Evolutionary conservation across 441 rosid genomes (phyloP).

Genomic region (Isatis lusitanica): DNA sequence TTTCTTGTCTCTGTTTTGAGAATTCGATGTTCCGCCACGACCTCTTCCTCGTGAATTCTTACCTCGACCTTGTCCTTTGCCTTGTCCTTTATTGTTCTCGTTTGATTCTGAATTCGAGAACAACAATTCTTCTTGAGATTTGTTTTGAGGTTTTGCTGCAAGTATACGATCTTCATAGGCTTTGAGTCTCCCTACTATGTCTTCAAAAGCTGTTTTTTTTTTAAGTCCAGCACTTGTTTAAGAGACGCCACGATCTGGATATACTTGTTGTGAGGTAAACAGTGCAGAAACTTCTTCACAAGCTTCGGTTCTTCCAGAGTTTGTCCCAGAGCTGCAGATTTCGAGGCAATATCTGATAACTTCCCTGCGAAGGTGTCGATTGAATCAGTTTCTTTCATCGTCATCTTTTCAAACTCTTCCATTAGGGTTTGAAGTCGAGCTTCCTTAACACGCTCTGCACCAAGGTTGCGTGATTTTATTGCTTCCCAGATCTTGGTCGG

Average conservation of each 20-base stretch:
- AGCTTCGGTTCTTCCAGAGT: neutral
- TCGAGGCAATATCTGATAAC: neutral
- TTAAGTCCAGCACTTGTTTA: neutral
- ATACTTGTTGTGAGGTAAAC: neutral
- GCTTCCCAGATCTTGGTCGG: neutral
- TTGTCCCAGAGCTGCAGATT: neutral
- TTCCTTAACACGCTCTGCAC: neutral
- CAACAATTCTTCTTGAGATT: too few species aligned
- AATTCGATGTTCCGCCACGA: too few species aligned
- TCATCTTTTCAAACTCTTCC: neutral
- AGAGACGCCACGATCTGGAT: neutral
- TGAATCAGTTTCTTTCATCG: neutral
- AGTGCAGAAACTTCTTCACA: neutral
- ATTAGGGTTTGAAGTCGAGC: neutral
- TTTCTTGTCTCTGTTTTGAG: too few species aligned
- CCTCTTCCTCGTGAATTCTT: too few species aligned
- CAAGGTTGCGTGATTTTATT: neutral
- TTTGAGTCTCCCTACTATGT: neutral
- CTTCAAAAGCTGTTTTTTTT: neutral
- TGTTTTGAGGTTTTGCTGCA: too few species aligned
- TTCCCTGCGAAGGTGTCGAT: neutral
- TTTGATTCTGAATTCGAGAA: too few species aligned
- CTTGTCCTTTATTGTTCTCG: too few species aligned
- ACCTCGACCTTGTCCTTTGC: too few species aligned
- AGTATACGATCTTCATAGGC: neutral